These are phyloP conservation scores for Saccharomycopsis selenospora DNA, from an alignment of 805 yeast genomes.

Conservation along the genomic window DNA sequence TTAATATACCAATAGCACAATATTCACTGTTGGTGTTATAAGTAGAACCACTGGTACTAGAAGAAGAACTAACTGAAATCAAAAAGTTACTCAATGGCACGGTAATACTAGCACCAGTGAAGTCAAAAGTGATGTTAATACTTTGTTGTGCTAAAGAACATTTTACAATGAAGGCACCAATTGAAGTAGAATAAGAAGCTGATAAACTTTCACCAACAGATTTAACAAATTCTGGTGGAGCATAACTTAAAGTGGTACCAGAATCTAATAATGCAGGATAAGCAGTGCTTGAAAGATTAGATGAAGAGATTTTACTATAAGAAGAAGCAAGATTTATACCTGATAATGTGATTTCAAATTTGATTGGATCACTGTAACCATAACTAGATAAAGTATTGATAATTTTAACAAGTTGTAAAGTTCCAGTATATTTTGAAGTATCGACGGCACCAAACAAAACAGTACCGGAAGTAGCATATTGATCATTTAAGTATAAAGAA, in stretches of 20 bases:
- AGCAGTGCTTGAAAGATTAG: not conserved
- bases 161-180: slow-evolving; percentile 39
- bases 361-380: slow-evolving; percentile 35
- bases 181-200: slow-evolving; percentile 31
- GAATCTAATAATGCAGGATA: slow-evolving; percentile 44
- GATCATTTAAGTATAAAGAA: slow-evolving; percentile 51
- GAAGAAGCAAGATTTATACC: slow-evolving; percentile 20
- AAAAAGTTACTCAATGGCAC: slow-evolving; percentile 39
- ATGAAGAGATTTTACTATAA: not conserved
- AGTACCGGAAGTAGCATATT: slow-evolving; percentile 39
- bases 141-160: slow-evolving; percentile 34
- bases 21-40: slow-evolving; percentile 24
- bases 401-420: slow-evolving; percentile 42
- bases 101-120: slow-evolving; percentile 47
- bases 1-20: slow-evolving; percentile 41
- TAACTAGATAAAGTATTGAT: slow-evolving; percentile 34
- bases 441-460: slow-evolving; percentile 71
- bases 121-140: slow-evolving; percentile 37
- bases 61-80: slow-evolving; percentile 3
- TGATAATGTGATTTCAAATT: slow-evolving; percentile 41
- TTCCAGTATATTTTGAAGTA: slow-evolving; percentile 51
- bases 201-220: slow-evolving; percentile 7
- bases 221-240: slow-evolving; percentile 32
- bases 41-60: not conserved
- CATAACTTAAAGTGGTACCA: slow-evolving; percentile 43